phyloP scores from a whole-genome alignment of 2,329 filamentous ascomycete species.

The Fusarium guadeloupense region DNA sequence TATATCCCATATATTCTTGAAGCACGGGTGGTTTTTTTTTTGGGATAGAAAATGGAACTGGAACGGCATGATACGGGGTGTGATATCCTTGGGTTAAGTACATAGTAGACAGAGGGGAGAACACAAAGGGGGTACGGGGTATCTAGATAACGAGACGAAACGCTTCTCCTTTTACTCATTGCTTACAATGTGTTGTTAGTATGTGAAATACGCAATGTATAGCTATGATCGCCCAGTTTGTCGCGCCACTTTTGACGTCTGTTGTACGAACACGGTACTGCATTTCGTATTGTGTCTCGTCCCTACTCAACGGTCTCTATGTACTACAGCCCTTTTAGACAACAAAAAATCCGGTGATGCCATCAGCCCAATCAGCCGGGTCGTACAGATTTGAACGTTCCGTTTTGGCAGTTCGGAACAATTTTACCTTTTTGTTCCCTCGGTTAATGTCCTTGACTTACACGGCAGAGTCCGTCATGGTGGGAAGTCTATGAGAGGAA shows the following conservation, averaged over 20 bases:
- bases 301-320: conserved; percentile 6
- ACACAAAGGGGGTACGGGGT: not conserved
- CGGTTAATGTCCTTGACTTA: conserved; percentile 31
- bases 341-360: not conserved
- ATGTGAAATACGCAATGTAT: not conserved
- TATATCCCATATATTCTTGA: conserved; percentile 3
- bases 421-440: conserved; percentile 25
- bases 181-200: not conserved
- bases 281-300: conserved; percentile 34
- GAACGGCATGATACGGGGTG: not conserved
- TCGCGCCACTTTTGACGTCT: conserved; percentile 34
- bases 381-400: conserved; percentile 11
- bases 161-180: conserved; percentile 19
- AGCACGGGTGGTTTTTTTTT: not conserved
- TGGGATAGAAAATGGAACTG: conserved; percentile 20
- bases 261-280: conserved; percentile 32
- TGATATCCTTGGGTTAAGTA: conserved; percentile 7
- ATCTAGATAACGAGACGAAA: conserved; percentile 34
- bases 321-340: conserved; percentile 18
- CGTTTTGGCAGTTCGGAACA: conserved; percentile 24
- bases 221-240: not conserved
- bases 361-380: conserved; percentile 7
- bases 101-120: conserved; percentile 19
- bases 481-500: not conserved
- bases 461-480: conserved; percentile 22